A percentile compares a stretch with the other conserved stretches of the same genome.
These are phyloP conservation scores for Ogataea henricii DNA, from an alignment of 805 yeast species.

Conservation along the genomic window DNA sequence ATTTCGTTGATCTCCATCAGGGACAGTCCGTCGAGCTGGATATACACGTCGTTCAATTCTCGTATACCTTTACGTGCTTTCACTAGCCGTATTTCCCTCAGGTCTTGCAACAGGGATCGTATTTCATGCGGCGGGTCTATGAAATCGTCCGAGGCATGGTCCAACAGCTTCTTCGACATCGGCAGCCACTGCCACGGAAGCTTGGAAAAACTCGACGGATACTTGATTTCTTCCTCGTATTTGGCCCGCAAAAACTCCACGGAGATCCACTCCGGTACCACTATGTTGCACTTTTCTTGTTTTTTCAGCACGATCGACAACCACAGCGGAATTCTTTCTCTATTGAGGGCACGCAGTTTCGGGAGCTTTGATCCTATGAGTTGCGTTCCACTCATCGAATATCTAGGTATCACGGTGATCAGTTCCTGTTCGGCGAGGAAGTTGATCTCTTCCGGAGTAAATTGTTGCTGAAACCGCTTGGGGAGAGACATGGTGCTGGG, in stretches of 20 bases:
- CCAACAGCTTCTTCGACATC: constrained; percentile 65
- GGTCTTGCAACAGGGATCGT: constrained; percentile 73
- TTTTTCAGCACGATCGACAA: constrained; percentile 78
- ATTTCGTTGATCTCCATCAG: constrained; percentile 85
- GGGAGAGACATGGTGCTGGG: constrained; percentile 61
- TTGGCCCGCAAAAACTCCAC: constrained; percentile 51
- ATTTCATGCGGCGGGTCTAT: constrained; percentile 70
- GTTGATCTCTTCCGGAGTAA: constrained; percentile 76
- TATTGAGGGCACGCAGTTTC: constrained; percentile 62
- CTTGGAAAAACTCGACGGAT: constrained; percentile 59
- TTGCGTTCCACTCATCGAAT: constrained; percentile 62
- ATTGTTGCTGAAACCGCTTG: constrained; percentile 48
- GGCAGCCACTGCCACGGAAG: constrained; percentile 93
- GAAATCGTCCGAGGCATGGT: constrained; percentile 75
- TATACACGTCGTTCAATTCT: constrained; percentile 77
- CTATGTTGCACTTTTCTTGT: constrained; percentile 82
- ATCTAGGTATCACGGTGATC: constrained; percentile 77
- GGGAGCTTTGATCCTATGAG: constrained; percentile 66
- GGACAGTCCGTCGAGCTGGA: constrained; percentile 81
- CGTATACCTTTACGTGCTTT: constrained; percentile 80
- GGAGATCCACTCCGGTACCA: constrained; percentile 84
- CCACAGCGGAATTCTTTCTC: constrained; percentile 82
- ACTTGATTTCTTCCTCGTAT: constrained; percentile 65
- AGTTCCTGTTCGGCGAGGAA: constrained; percentile 82
- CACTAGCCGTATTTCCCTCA: constrained; percentile 77